phyloP scores from a whole-genome alignment of 73 alveolate species.

The Symbiodinium natans region DNA sequence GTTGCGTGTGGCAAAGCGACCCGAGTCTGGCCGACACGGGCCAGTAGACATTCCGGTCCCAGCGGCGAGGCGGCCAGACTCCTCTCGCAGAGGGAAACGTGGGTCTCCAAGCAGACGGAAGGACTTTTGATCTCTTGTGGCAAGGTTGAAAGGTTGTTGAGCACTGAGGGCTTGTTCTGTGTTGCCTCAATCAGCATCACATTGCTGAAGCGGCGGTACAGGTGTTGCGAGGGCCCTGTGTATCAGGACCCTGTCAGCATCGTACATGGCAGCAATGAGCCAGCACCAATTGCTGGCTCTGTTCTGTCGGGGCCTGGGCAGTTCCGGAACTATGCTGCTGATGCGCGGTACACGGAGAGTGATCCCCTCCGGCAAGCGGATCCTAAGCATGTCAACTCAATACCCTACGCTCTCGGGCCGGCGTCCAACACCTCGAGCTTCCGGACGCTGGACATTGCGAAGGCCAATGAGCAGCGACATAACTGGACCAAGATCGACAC shows the following conservation, averaged over 20 bases:
- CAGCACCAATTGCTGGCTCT: slow-evolving; percentile 65
- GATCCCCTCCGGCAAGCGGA: slow-evolving; percentile 72
- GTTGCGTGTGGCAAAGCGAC: not conserved
- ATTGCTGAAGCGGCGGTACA: no score
- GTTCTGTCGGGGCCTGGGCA: slow-evolving; percentile 66
- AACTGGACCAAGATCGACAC: slow-evolving; percentile 81
- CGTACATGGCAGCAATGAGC: slow-evolving; percentile 75
- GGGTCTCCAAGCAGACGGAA: slow-evolving; percentile 76
- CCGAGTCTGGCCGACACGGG: slow-evolving; percentile 7
- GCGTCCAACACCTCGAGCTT: slow-evolving; percentile 48
- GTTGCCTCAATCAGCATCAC: no score
- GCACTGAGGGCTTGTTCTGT: no score
- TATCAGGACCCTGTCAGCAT: slow-evolving; percentile 47
- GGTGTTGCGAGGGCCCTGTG: no score
- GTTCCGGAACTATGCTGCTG: slow-evolving; percentile 66
- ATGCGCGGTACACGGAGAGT: slow-evolving; percentile 66
- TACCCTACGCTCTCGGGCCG: slow-evolving; percentile 75
- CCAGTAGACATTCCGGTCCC: slow-evolving; percentile 5
- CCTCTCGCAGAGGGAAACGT: slow-evolving; percentile 65
- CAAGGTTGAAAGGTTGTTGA: not conserved
- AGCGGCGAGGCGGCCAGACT: slow-evolving; percentile 64
- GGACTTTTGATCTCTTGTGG: not conserved
- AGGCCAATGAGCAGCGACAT: slow-evolving; percentile 65
- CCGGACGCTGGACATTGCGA: slow-evolving; percentile 74
- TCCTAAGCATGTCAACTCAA: slow-evolving; percentile 8